Percentiles rank a stretch among this genome's conserved stretches.
phyloP scores from a whole-genome alignment of 1,284 basidiomycete genomes.

The Dichomitus squalens region DNA sequence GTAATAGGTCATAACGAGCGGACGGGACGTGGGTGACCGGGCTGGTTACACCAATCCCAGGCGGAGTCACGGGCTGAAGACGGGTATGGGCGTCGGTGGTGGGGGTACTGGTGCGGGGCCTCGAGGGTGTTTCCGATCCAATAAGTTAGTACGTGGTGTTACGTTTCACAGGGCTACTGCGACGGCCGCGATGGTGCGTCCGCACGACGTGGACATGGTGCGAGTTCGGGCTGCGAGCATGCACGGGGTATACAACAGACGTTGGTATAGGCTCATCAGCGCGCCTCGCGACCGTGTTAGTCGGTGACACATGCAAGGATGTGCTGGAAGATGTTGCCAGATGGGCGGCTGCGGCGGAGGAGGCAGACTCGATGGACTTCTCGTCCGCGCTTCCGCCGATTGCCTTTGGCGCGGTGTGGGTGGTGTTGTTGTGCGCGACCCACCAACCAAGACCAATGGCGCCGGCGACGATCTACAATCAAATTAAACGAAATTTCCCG shows the following conservation, averaged over 20 bases:
- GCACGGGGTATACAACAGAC: constrained; percentile 14
- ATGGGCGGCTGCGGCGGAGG: constrained; percentile 18
- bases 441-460: constrained; percentile 64
- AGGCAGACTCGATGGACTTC: constrained; percentile 25
- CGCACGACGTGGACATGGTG: constrained; percentile 20
- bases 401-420: constrained; percentile 55
- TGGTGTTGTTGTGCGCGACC: constrained; percentile 49
- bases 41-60: constrained; percentile 29
- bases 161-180: constrained; percentile 24
- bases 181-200: constrained; percentile 19
- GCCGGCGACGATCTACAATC: constrained; percentile 46
- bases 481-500: not conserved
- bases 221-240: constrained; percentile 13
- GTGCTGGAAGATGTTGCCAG: constrained; percentile 12
- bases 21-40: constrained; percentile 34
- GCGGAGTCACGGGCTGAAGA: not conserved
- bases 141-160: constrained; percentile 23
- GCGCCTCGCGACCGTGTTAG: constrained; percentile 47
- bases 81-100: not conserved
- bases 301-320: constrained; percentile 44
- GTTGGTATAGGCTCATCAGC: constrained; percentile 26
- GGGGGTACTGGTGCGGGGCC: not conserved
- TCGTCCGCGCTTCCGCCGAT: constrained; percentile 71
- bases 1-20: constrained; percentile 37
- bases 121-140: not conserved